A percentile compares a stretch with the other conserved stretches of the same genome.
Evolutionary conservation across 2,329 filamentous ascomycete genomes (phyloP).

Genomic region (Teratosphaeria viscida): DNA sequence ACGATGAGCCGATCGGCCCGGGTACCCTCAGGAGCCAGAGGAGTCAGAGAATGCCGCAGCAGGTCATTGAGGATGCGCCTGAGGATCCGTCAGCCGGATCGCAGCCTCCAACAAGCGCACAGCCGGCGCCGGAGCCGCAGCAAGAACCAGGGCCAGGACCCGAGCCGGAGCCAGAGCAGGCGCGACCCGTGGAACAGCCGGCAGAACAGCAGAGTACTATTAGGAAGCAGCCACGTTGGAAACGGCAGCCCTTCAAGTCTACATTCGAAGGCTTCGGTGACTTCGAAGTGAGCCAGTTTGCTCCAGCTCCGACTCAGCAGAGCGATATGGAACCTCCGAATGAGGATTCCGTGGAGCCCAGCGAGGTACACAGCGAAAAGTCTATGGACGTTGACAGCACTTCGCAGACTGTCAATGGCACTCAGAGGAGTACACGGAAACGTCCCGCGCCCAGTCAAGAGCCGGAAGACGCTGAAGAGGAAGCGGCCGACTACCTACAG

Average conservation of each 20-base stretch:
- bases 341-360: constrained; percentile 10
- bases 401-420: not conserved
- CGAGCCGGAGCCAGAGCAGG: not conserved
- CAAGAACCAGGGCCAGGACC: not conserved
- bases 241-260: constrained; percentile 26
- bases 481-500: constrained; percentile 55
- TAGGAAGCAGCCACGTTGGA: not conserved
- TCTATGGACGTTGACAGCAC: constrained; percentile 12
- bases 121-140: not conserved
- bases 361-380: constrained; percentile 12
- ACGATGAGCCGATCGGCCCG: not conserved
- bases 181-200: not conserved
- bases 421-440: constrained; percentile 16
- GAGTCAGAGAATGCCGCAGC: not conserved
- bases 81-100: not conserved
- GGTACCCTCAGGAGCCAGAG: not conserved
- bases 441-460: constrained; percentile 13
- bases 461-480: constrained; percentile 12
- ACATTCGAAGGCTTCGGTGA: constrained; percentile 50
- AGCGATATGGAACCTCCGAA: constrained; percentile 4
- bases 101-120: not conserved
- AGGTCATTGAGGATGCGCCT: not conserved
- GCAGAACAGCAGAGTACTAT: constrained; percentile 1
- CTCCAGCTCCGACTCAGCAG: constrained; percentile 10
- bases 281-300: constrained; percentile 24